Evolutionary conservation across 2,329 filamentous ascomycete genomes (phyloP).

Genomic region (Calonectria hongkongensis): DNA sequence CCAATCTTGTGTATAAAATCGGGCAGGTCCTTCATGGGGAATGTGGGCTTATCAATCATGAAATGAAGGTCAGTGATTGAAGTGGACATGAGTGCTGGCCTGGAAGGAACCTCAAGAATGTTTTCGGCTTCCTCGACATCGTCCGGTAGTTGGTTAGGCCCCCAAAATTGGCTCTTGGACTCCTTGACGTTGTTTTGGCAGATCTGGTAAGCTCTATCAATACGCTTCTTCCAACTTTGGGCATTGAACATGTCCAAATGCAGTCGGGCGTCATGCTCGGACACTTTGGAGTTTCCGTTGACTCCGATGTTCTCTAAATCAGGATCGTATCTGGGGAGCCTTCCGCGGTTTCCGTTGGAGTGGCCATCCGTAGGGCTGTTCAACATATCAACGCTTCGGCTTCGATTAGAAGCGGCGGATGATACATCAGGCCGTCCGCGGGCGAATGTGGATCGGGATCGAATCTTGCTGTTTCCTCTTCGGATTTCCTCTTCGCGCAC

Average conservation of each 20-base stretch:
- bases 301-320: slow-evolving; percentile 80
- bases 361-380: slow-evolving; percentile 56
- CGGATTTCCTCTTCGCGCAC: slow-evolving; percentile 82
- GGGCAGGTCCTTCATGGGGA: slow-evolving; percentile 87
- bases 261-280: slow-evolving; percentile 84
- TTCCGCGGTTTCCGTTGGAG: slow-evolving; percentile 60
- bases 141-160: slow-evolving; percentile 85
- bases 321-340: slow-evolving; percentile 83
- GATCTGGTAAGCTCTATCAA: slow-evolving; percentile 83
- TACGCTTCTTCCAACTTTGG: slow-evolving; percentile 93
- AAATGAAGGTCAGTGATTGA: slow-evolving; percentile 90
- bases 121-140: slow-evolving; percentile 89
- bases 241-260: slow-evolving; percentile 88
- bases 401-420: slow-evolving; percentile 66
- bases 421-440: slow-evolving; percentile 59
- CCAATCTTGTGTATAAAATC: slow-evolving; percentile 91
- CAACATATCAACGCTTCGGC: slow-evolving; percentile 72
- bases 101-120: slow-evolving; percentile 88
- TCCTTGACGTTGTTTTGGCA: slow-evolving; percentile 86
- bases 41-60: slow-evolving; percentile 92
- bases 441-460: slow-evolving; percentile 72
- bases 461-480: slow-evolving; percentile 70
- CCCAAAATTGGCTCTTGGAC: slow-evolving; percentile 87
- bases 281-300: slow-evolving; percentile 82
- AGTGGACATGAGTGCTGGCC: slow-evolving; percentile 88